phyloP scores from a whole-genome alignment of 768 basidiomycete species.

The Erythrobasidium yunnanense region DNA sequence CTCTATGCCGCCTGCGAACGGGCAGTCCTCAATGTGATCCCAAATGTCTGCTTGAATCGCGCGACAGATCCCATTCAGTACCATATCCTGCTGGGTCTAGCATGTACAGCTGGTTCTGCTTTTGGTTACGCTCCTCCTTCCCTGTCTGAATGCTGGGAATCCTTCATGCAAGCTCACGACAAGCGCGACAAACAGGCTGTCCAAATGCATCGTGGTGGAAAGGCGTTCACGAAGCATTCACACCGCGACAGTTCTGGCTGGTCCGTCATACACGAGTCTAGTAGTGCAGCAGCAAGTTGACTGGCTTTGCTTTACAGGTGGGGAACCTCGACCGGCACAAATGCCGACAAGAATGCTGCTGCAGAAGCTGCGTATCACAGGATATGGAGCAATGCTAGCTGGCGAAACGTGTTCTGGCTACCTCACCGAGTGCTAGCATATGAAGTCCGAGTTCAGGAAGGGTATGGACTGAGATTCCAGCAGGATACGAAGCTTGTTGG shows the following conservation, averaged over 20 bases:
- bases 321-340: constrained; percentile 3
- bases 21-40: no score
- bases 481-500: not conserved
- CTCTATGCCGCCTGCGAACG: not conserved
- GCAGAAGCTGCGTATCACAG: not conserved
- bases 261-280: no score
- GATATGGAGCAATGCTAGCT: not conserved
- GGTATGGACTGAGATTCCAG: constrained; percentile 22
- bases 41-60: not conserved
- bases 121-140: not conserved
- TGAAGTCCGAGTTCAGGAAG: constrained; percentile 11
- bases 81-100: constrained; percentile 17
- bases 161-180: not conserved
- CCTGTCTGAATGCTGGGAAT: not conserved
- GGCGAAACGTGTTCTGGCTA: constrained; percentile 17
- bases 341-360: constrained; percentile 1
- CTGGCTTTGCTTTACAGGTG: constrained; percentile 2
- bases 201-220: constrained; percentile 8
- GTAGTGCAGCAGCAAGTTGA: no score
- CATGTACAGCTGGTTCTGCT: constrained; percentile 14
- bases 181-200: not conserved
- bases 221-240: constrained; percentile 21
- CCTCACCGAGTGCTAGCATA: not conserved
- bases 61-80: constrained; percentile 16
- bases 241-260: constrained; percentile 20